These are phyloP conservation scores for Allodekkera sacchari DNA, from an alignment of 805 yeast genomes.

Conservation along the genomic window DNA sequence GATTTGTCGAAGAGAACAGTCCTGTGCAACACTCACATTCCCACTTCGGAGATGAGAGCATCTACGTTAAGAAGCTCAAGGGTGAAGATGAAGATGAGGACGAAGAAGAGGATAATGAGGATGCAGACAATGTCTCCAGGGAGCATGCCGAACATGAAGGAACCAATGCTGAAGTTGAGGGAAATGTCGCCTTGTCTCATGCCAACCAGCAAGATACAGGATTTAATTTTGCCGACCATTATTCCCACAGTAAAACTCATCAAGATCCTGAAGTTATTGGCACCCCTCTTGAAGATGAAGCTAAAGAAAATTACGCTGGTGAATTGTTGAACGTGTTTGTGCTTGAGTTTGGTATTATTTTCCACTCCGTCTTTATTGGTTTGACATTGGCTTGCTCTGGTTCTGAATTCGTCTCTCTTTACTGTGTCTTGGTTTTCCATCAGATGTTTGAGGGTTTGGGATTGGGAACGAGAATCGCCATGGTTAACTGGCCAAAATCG, in stretches of 20 bases:
- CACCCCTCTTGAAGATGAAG: constrained; percentile 27
- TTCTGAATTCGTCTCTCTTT: constrained; percentile 62
- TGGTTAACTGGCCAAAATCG: constrained; percentile 36
- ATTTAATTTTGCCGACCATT: constrained; percentile 30
- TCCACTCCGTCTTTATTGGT: constrained; percentile 81
- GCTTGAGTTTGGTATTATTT: constrained; percentile 71
- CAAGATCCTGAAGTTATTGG: constrained; percentile 36
- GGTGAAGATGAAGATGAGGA: constrained; percentile 6
- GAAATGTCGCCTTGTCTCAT: too few species aligned
- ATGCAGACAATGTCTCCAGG: not conserved
- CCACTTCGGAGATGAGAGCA: constrained; percentile 41
- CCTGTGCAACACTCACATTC: constrained; percentile 37
- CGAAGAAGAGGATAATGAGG: constrained; percentile 2
- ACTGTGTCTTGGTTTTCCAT: constrained; percentile 63
- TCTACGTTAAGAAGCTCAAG: constrained; percentile 9
- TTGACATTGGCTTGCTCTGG: constrained; percentile 72
- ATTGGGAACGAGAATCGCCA: constrained; percentile 68
- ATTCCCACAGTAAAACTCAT: constrained; percentile 31
- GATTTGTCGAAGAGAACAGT: constrained; percentile 19
- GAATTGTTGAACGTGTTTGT: constrained; percentile 49
- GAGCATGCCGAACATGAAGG: constrained; percentile 3
- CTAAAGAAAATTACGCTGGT: constrained; percentile 34
- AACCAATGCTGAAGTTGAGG: not conserved
- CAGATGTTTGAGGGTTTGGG: constrained; percentile 86
- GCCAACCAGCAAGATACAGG: too few species aligned